Evolutionary conservation across 2,329 filamentous ascomycete genomes (phyloP).

Genomic region (Cladophialophora immunda): DNA sequence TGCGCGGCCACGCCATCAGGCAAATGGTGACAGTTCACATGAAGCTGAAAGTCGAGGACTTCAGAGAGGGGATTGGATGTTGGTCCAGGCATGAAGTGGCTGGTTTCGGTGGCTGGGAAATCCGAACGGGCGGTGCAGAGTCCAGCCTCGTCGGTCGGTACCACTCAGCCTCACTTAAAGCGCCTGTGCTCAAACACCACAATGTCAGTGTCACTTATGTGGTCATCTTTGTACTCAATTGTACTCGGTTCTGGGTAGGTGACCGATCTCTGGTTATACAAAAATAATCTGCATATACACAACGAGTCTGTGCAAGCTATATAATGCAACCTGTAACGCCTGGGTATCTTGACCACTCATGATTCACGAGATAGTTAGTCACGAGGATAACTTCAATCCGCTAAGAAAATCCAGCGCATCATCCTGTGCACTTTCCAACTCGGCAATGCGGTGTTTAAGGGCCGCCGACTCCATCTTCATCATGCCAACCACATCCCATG

Average conservation of each 20-base stretch:
- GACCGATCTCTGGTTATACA: neutral
- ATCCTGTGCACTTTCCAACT: constrained; percentile 64
- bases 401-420: constrained; percentile 57
- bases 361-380: neutral
- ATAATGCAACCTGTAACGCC: constrained; percentile 9
- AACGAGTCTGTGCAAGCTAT: constrained; percentile 18
- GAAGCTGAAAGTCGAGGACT: constrained; percentile 15
- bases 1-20: neutral
- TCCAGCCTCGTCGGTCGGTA: constrained; percentile 14
- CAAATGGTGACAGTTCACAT: constrained; percentile 5
- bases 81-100: constrained; percentile 22
- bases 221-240: neutral
- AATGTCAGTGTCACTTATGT: neutral
- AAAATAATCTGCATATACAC: constrained; percentile 6
- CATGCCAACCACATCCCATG: constrained; percentile 63
- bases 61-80: constrained; percentile 7
- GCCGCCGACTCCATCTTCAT: constrained; percentile 64
- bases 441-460: constrained; percentile 61
- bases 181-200: neutral
- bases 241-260: neutral
- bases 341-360: constrained; percentile 22
- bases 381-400: constrained; percentile 32
- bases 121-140: constrained; percentile 12
- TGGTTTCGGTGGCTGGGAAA: constrained; percentile 9
- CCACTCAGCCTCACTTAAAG: neutral